These are phyloP conservation scores for Tulasnella sp. DNA, from an alignment of 768 basidiomycete genomes.

Conservation along the genomic window DNA sequence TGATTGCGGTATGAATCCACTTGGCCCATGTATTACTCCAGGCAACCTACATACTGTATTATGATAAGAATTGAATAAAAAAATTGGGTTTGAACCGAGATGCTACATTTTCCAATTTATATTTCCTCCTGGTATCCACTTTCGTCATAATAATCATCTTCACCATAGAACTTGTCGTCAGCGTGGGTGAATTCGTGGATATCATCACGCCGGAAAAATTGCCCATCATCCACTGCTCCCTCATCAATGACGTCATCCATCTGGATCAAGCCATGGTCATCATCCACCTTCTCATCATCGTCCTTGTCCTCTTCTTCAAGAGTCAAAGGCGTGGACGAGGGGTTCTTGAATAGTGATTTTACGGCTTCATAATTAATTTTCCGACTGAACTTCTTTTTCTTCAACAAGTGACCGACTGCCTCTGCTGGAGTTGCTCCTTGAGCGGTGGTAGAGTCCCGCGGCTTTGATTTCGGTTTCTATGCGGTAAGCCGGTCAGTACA, in stretches of 20 bases:
- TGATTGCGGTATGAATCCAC: no score
- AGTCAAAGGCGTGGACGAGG: neutral
- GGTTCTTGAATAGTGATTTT: conserved; percentile 49
- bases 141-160: conserved; percentile 18
- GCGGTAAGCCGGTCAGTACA: neutral
- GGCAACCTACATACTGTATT: no score
- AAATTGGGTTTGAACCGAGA: no score
- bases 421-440: conserved; percentile 62
- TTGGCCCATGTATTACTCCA: no score
- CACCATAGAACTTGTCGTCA: conserved; percentile 31
- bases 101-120: no score
- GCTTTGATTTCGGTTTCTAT: conserved; percentile 62
- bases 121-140: conserved; percentile 14
- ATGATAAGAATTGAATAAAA: no score
- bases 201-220: conserved; percentile 30
- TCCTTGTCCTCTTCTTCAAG: conserved; percentile 17
- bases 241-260: neutral
- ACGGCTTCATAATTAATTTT: conserved; percentile 90
- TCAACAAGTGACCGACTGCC: conserved; percentile 60
- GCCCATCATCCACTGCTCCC: conserved; percentile 29
- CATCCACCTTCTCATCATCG: conserved; percentile 17
- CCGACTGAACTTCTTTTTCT: conserved; percentile 73
- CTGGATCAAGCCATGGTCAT: neutral
- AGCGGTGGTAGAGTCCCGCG: conserved; percentile 61
- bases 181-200: conserved; percentile 29